phyloP scores from a whole-genome alignment of 768 basidiomycete species.

The Gloeostereum incarnatum region DNA sequence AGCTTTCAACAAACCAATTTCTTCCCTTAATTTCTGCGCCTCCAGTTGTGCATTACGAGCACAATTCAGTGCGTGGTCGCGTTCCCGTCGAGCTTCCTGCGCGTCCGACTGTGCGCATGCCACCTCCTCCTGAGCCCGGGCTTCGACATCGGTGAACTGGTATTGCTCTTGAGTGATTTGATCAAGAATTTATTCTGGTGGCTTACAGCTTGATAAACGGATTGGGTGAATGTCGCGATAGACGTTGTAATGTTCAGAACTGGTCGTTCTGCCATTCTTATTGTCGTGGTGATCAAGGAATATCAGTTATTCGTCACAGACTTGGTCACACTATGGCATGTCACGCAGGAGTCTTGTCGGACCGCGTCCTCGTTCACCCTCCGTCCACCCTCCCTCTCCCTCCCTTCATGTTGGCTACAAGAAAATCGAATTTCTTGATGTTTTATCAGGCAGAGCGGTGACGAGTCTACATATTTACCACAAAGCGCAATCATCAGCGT shows the following conservation, averaged over 20 bases:
- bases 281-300: too few relatives aligned
- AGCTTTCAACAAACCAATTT: slow-evolving; percentile 28
- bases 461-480: too few relatives aligned
- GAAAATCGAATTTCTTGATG: too few relatives aligned
- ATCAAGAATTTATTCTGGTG: slow-evolving; percentile 1
- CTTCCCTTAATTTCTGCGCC: slow-evolving; percentile 37
- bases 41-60: slow-evolving; percentile 37
- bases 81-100: slow-evolving; percentile 23
- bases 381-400: too few relatives aligned
- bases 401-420: too few relatives aligned
- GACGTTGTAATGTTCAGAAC: slow-evolving; percentile 37
- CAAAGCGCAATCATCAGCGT: too few relatives aligned
- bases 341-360: too few relatives aligned
- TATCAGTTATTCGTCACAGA: too few relatives aligned
- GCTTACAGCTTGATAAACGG: slow-evolving; percentile 29
- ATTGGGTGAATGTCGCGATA: slow-evolving; percentile 27
- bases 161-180: background rate
- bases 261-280: too few relatives aligned
- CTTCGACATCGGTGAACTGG: slow-evolving; percentile 48
- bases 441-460: too few relatives aligned
- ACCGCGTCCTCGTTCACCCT: too few relatives aligned
- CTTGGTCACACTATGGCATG: too few relatives aligned
- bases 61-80: slow-evolving; percentile 33
- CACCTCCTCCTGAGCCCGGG: slow-evolving; percentile 44
- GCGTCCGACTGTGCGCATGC: slow-evolving; percentile 35